phyloP scores from a whole-genome alignment of 2,329 filamentous ascomycete genomes.

The Penicillium sp. region DNA sequence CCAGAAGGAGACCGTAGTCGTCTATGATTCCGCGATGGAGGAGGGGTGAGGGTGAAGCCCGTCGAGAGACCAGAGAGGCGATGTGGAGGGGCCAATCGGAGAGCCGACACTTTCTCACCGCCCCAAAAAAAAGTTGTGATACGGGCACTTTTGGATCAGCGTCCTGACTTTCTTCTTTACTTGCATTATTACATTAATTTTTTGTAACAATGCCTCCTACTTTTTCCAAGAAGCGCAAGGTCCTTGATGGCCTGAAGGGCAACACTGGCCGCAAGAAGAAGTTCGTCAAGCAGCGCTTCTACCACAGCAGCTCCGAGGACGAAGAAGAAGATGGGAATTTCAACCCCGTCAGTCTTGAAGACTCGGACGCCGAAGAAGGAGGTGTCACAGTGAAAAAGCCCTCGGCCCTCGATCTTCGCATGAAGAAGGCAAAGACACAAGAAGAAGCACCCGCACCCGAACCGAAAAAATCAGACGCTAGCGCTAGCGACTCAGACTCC shows the following conservation, averaged over 20 bases:
- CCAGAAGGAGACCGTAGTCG: conserved; percentile 1
- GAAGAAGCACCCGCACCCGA: conserved; percentile 11
- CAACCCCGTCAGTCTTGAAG: conserved; percentile 51
- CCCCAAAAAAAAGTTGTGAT: conserved; percentile 34
- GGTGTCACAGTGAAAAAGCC: conserved; percentile 19
- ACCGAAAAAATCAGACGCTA: conserved; percentile 20
- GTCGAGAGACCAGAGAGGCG: conserved; percentile 24
- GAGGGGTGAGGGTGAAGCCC: conserved; percentile 22
- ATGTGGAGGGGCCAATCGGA: conserved; percentile 40
- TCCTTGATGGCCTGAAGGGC: conserved; percentile 58
- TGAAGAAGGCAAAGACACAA: conserved; percentile 22
- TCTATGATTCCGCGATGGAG: conserved; percentile 11
- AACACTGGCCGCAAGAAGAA: conserved; percentile 54
- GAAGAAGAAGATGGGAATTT: conserved; percentile 53
- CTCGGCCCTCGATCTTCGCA: conserved; percentile 1
- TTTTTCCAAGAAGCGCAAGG: conserved; percentile 56
- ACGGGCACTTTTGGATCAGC: conserved; percentile 8
- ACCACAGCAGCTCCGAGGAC: conserved; percentile 64
- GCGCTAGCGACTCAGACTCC: conserved; percentile 26
- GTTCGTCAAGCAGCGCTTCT: conserved; percentile 62
- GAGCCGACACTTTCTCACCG: conserved; percentile 27
- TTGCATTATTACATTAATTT: conserved; percentile 12
- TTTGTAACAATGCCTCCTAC: conserved; percentile 41
- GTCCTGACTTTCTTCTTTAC: conserved; percentile 4
- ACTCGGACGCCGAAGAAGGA: conserved; percentile 43